Percentiles rank a stretch among this genome's conserved stretches.
phyloP scores from a whole-genome alignment of 768 basidiomycete species.

The Gymnopilus dilepis region DNA sequence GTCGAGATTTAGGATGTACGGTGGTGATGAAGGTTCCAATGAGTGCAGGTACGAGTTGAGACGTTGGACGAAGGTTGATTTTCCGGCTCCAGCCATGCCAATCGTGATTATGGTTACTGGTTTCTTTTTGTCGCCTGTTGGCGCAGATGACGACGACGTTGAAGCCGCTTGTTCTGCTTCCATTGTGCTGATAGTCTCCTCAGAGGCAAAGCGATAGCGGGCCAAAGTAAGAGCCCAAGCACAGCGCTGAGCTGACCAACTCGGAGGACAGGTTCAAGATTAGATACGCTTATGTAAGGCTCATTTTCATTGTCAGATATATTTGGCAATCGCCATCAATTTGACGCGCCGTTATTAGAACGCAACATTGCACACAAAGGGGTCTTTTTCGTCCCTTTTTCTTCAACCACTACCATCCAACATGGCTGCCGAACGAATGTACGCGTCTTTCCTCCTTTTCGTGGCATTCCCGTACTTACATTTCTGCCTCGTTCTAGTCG shows the following conservation, averaged over 20 bases:
- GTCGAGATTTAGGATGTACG: constrained; percentile 97
- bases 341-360: neutral
- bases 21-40: constrained; percentile 63
- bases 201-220: neutral
- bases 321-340: neutral
- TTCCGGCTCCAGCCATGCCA: constrained; percentile 97
- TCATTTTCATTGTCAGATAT: neutral
- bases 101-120: constrained; percentile 89
- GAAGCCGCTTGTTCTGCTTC: constrained; percentile 5
- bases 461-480: neutral
- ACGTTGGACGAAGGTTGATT: constrained; percentile 96
- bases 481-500: constrained; percentile 24
- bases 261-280: neutral
- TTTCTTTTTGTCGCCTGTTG: constrained; percentile 48
- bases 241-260: constrained; percentile 4
- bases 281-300: neutral
- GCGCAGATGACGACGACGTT: constrained; percentile 13
- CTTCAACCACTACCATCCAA: constrained; percentile 12
- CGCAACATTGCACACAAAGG: neutral
- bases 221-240: neutral
- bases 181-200: neutral
- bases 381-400: neutral
- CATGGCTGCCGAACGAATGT: constrained; percentile 31
- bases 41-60: constrained; percentile 92
- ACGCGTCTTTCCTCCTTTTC: neutral